These are phyloP conservation scores for Nemania sp. DNA, from an alignment of 2,329 filamentous ascomycete genomes.

Conservation along the genomic window DNA sequence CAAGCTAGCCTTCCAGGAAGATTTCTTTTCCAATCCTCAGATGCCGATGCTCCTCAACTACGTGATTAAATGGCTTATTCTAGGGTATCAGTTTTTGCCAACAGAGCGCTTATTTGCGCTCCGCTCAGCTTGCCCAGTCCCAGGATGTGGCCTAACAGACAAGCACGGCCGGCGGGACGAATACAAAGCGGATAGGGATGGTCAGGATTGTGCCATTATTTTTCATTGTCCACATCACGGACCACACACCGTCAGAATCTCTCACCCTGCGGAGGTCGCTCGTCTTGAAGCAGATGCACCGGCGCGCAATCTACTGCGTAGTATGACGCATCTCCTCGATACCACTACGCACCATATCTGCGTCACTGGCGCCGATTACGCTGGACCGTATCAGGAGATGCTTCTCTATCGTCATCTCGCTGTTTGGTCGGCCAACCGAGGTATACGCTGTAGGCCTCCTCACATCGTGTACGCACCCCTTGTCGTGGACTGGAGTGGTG, in stretches of 20 bases:
- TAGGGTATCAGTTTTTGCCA: conserved; percentile 21
- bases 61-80: conserved; percentile 8
- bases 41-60: conserved; percentile 23
- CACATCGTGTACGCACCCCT: conserved; percentile 30
- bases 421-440: conserved; percentile 20
- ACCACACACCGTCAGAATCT: conserved; percentile 3
- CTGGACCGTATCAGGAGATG: conserved; percentile 26
- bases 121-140: conserved; percentile 24
- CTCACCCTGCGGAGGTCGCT: not conserved
- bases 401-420: conserved; percentile 28
- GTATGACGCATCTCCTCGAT: conserved; percentile 28
- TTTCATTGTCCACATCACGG: conserved; percentile 26
- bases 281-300: conserved; percentile 24
- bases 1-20: conserved; percentile 9
- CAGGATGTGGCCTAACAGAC: conserved; percentile 21
- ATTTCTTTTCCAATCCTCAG: conserved; percentile 17
- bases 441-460: conserved; percentile 12
- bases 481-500: conserved; percentile 30
- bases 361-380: conserved; percentile 27
- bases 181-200: conserved; percentile 1
- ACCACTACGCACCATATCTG: conserved; percentile 19
- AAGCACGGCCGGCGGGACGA: conserved; percentile 23
- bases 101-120: conserved; percentile 20
- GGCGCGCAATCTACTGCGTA: conserved; percentile 23
- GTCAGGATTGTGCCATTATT: not conserved